These are phyloP conservation scores for Rhizopus microsporus DNA, from an alignment of 371 early-diverging fungal species.

Conservation along the genomic window DNA sequence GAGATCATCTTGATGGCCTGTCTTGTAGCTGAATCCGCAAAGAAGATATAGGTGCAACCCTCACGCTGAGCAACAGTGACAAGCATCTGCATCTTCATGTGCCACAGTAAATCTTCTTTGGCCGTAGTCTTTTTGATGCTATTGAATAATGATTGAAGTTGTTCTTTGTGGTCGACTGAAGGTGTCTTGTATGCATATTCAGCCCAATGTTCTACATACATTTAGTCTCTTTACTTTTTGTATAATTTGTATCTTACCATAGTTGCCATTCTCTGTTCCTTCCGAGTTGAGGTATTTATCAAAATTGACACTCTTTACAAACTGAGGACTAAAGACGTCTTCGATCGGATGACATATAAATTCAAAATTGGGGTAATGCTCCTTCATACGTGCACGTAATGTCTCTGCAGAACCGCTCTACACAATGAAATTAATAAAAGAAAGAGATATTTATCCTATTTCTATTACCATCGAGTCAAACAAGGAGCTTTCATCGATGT, in stretches of 20 bases:
- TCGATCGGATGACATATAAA: constrained; percentile 34
- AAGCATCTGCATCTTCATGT: constrained; percentile 63
- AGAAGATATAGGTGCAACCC: constrained; percentile 66
- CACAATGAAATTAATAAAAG: neutral
- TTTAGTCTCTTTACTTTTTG: neutral
- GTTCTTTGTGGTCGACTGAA: constrained; percentile 9
- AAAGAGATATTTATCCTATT: neutral
- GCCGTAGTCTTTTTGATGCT: constrained; percentile 53
- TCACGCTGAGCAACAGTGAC: constrained; percentile 37
- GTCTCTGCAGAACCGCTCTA: constrained; percentile 28
- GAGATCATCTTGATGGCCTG: constrained; percentile 81
- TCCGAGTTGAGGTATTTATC: constrained; percentile 27
- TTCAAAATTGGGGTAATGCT: constrained; percentile 28
- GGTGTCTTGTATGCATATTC: constrained; percentile 16
- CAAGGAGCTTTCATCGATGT: constrained; percentile 72
- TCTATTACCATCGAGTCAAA: constrained; percentile 43
- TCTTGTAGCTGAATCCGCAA: constrained; percentile 82
- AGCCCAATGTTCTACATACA: constrained; percentile 29
- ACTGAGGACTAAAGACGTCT: constrained; percentile 32
- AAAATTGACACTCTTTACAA: constrained; percentile 20
- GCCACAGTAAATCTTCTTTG: constrained; percentile 61
- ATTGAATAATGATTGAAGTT: constrained; percentile 29
- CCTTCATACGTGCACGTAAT: constrained; percentile 34
- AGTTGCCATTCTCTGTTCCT: constrained; percentile 26
- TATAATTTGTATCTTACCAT: constrained; percentile 15